These are phyloP conservation scores for Ormosia semicastrata DNA, from an alignment of 306 rosid species.

Conservation along the genomic window DNA sequence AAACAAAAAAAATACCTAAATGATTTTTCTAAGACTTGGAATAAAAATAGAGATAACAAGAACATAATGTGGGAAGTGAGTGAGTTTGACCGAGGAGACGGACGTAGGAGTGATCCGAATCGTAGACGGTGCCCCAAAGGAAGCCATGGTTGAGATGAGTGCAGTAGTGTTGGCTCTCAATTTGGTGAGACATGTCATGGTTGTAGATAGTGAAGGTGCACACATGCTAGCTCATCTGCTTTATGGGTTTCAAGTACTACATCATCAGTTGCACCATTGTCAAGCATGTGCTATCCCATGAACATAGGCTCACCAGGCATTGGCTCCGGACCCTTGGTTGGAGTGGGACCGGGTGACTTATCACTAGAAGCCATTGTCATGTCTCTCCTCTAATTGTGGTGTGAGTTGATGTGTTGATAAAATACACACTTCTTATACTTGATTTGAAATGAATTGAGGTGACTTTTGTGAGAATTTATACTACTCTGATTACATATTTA, in stretches of 20 bases:
- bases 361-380: constrained; percentile 30
- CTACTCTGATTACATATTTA: no score
- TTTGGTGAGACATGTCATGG: constrained; percentile 76
- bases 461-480: no score
- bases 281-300: constrained; percentile 43
- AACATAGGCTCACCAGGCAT: constrained; percentile 55
- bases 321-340: constrained; percentile 8
- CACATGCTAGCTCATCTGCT: constrained; percentile 57
- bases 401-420: no score
- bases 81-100: constrained; percentile 51
- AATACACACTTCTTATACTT: no score
- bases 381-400: no score
- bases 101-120: constrained; percentile 48
- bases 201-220: constrained; percentile 71
- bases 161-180: constrained; percentile 66
- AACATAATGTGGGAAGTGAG: neutral
- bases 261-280: constrained; percentile 55
- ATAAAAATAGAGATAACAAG: neutral
- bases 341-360: constrained; percentile 33
- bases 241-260: constrained; percentile 71
- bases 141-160: constrained; percentile 54
- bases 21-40: neutral
- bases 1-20: no score
- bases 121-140: constrained; percentile 79
- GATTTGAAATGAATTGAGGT: no score